phyloP scores from a whole-genome alignment of 495 filamentous ascomycete genomes.

The Penicillium lividum region DNA sequence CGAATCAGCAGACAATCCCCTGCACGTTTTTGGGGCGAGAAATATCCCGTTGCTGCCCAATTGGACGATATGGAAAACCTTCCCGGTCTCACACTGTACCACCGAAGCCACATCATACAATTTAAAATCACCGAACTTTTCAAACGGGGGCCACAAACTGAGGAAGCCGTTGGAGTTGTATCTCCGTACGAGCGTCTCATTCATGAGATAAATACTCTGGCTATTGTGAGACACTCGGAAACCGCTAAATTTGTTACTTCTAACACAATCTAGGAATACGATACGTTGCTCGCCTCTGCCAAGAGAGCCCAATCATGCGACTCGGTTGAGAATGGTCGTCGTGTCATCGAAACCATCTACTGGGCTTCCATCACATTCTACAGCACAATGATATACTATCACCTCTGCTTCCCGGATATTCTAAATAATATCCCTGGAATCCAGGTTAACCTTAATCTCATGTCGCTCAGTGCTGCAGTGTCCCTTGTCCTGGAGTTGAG shows the following conservation, averaged over 20 bases:
- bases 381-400: conserved; percentile 31
- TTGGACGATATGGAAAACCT: conserved; percentile 39
- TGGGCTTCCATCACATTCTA: conserved; percentile 37
- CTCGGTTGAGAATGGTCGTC: conserved; percentile 18
- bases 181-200: conserved; percentile 20
- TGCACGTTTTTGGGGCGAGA: conserved; percentile 35
- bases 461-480: conserved; percentile 26
- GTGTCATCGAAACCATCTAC: conserved; percentile 34
- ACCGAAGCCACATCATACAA: conserved; percentile 32
- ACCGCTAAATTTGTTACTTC: neutral
- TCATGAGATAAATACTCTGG: conserved; percentile 24
- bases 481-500: conserved; percentile 29
- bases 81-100: conserved; percentile 28
- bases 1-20: conserved; percentile 36
- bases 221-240: conserved; percentile 20
- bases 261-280: conserved; percentile 27
- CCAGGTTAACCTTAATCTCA: conserved; percentile 9
- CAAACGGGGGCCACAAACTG: conserved; percentile 12
- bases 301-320: conserved; percentile 26
- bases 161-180: neutral
- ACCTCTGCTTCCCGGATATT: conserved; percentile 30
- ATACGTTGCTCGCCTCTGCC: conserved; percentile 27
- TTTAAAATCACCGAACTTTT: conserved; percentile 33
- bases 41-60: conserved; percentile 32
- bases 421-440: conserved; percentile 10